phyloP scores from a whole-genome alignment of 176 grass and related monocot genomes.

The Carex cristatella region DNA sequence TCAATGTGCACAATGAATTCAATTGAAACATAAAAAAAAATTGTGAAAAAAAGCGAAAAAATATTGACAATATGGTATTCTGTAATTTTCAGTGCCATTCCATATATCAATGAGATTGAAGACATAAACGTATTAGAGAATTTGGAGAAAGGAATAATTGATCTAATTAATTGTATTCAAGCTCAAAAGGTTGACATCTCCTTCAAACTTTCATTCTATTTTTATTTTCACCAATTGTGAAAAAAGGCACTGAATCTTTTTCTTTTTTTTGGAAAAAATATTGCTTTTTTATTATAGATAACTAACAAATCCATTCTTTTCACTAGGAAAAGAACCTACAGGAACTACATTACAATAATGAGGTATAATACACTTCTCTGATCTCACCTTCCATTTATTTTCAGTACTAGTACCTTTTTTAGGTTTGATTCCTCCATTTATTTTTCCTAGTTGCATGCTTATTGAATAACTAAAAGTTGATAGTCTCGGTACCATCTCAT shows the following conservation, averaged over 20 bases:
- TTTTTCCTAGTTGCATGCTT: too few species aligned
- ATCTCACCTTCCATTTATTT: not conserved
- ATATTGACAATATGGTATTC: not conserved
- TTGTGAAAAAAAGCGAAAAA: not conserved
- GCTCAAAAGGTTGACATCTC: not conserved
- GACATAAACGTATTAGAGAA: not conserved
- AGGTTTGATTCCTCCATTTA: not conserved
- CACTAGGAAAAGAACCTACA: not conserved
- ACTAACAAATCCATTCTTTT: not conserved
- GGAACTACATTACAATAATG: too few species aligned
- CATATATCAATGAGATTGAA: not conserved
- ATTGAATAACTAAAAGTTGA: too few species aligned
- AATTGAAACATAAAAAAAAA: not conserved
- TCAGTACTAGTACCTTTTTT: not conserved
- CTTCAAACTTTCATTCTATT: too few species aligned
- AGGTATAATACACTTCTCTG: not conserved
- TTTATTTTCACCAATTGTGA: not conserved
- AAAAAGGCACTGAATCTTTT: not conserved
- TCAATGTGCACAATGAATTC: not conserved
- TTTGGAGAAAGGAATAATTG: not conserved
- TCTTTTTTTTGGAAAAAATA: not conserved
- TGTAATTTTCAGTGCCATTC: conserved; percentile 2
- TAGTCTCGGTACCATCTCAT: not conserved
- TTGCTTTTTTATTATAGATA: not conserved
- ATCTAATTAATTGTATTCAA: not conserved